Evolutionary conservation across 345 rosid species (phyloP).

Genomic region (Salix udensis): DNA sequence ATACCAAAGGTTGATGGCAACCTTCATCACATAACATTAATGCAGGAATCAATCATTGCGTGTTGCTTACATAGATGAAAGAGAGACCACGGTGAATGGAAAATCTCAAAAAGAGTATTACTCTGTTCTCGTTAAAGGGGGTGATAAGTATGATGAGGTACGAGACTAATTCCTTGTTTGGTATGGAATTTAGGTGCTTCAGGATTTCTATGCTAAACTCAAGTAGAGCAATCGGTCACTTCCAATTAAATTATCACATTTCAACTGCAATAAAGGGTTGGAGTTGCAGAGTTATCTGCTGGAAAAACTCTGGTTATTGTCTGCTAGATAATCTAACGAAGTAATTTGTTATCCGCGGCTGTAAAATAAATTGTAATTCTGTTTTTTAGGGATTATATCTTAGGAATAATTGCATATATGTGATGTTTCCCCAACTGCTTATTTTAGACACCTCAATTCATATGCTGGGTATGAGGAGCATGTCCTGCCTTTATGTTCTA

Average conservation of each 20-base stretch:
- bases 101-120: conserved; percentile 54
- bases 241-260: not conserved
- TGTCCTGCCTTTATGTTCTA: not conserved
- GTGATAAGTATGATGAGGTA: conserved; percentile 75
- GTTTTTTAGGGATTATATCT: not conserved
- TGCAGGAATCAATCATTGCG: conserved; percentile 85
- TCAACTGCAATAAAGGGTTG: not conserved
- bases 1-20: conserved; percentile 4
- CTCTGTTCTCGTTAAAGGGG: conserved; percentile 93
- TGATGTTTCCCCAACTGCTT: not conserved
- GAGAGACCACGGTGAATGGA: conserved; percentile 60
- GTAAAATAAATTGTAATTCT: not conserved
- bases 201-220: not conserved
- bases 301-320: not conserved
- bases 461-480: not conserved
- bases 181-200: conserved; percentile 1
- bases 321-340: not conserved
- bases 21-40: conserved; percentile 13
- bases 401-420: not conserved
- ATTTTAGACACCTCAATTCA: not conserved
- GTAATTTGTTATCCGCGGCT: not conserved
- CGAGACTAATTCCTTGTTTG: conserved; percentile 9
- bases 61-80: conserved; percentile 86
- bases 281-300: not conserved
- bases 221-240: not conserved